These are phyloP conservation scores for Rheum nobile DNA, from an alignment of 148 eudicot species.

Conservation along the genomic window DNA sequence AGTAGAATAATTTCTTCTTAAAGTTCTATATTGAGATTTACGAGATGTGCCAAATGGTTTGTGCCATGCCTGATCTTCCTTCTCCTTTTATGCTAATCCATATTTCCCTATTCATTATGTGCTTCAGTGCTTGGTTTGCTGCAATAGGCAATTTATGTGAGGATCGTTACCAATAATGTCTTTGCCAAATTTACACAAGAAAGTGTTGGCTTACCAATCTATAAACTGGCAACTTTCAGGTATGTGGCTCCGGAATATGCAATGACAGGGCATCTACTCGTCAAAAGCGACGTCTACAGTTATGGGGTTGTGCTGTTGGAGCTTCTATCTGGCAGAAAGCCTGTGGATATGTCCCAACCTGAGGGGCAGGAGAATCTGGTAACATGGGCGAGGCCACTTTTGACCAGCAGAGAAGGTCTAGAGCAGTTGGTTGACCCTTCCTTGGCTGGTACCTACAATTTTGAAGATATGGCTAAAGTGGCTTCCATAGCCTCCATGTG, in stretches of 20 bases:
- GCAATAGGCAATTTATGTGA: neutral
- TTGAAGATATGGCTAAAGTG: conserved; percentile 81
- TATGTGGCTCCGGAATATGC: conserved; percentile 10
- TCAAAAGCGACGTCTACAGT: conserved; percentile 8
- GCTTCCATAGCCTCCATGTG: conserved; percentile 97
- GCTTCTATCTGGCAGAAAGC: conserved; percentile 9
- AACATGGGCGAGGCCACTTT: conserved; percentile 50
- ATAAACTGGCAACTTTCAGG: neutral
- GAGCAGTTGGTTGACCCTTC: conserved; percentile 72
- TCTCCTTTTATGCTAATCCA: too few relatives aligned
- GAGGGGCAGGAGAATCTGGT: conserved; percentile 9
- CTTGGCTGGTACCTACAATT: conserved; percentile 45
- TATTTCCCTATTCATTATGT: too few relatives aligned
- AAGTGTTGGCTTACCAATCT: neutral
- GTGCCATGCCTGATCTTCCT: too few relatives aligned
- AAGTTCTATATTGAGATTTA: too few relatives aligned
- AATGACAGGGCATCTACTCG: conserved; percentile 7
- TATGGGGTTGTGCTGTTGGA: conserved; percentile 8
- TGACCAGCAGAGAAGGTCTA: conserved; percentile 69
- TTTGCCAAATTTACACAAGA: neutral
- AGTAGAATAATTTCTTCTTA: too few relatives aligned
- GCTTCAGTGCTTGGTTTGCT: too few relatives aligned
- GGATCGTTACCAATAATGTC: neutral
- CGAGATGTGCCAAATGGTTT: neutral
- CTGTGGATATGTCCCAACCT: conserved; percentile 7